Evolutionary conservation across 495 filamentous ascomycete genomes (phyloP), one percentile per base, ranked within the genome.

Genomic region (Penicillium coprophilum): DNA sequence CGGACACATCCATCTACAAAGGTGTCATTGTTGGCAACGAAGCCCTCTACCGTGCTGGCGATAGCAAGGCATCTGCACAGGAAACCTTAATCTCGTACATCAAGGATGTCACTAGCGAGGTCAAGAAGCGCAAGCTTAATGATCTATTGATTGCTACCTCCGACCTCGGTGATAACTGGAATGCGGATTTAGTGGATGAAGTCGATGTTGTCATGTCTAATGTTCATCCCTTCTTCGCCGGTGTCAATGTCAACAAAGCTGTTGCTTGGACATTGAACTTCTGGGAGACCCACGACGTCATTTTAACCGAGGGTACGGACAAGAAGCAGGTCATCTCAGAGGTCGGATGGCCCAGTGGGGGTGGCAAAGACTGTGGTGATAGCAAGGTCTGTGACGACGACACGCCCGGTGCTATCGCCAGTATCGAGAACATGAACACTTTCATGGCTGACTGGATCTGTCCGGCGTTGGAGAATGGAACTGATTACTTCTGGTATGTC

Each of bases 181-280:
- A 85, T 3, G 60, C 77, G 2, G 64, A 77, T 0, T 80, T 98
- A 15, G 86, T 89, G 0, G 51, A 66, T 6, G 76, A 82, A 45
- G 87, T 90, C 40, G 94, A 97, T 61, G 82, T 89, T 57, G 85
- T 97, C 66, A 97, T 97, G 93, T 89, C 90, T 19, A 98, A 98
- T 68, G 86, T 97, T 32, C 94, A 98, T 71, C 94, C 94, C 2
- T 97, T 98, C 80, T 98, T 98, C 63, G 91, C 85, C 4, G 94
- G 94, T 50, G 84, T 90, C 41, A 75, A 78, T 13, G 86, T 82
- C 13, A 76, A 82, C 20, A 64, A 77, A 19, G 93, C 92, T 0
- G 84, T 92, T 9, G 74, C 74, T 23, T 98, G 94, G 94, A 96
- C 92, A 4, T 88, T 79, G 79, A 64, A 71, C 54, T 97, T 97